These are phyloP conservation scores for Fusarium poae DNA, from an alignment of 2,329 filamentous ascomycete species.

Conservation along the genomic window DNA sequence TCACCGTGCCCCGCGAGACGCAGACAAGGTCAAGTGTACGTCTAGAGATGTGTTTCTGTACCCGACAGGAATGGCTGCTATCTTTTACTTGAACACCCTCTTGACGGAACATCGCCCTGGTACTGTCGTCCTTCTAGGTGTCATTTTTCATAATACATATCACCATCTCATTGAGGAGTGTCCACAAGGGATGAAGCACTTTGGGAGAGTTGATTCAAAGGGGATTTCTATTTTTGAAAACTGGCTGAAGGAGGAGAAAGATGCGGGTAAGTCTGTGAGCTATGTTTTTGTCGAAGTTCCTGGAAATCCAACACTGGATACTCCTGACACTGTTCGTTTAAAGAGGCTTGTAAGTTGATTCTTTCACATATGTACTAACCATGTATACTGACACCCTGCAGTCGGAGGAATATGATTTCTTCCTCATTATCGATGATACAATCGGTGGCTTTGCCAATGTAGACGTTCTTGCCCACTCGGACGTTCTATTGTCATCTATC, in stretches of 20 bases:
- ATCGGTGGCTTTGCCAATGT: slow-evolving; percentile 63
- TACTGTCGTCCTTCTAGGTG: slow-evolving; percentile 61
- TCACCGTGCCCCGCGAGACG: slow-evolving; percentile 56
- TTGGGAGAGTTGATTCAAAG: slow-evolving; percentile 58
- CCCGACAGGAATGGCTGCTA: slow-evolving; percentile 66
- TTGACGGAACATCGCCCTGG: slow-evolving; percentile 53
- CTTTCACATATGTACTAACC: neutral
- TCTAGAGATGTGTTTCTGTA: slow-evolving; percentile 64
- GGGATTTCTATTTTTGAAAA: slow-evolving; percentile 61
- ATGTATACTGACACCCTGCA: slow-evolving; percentile 12
- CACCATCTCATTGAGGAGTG: slow-evolving; percentile 62
- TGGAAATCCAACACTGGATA: slow-evolving; percentile 55
- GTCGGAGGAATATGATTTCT: slow-evolving; percentile 60
- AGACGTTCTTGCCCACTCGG: slow-evolving; percentile 62
- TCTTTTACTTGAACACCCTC: slow-evolving; percentile 59
- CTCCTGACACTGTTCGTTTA: slow-evolving; percentile 52
- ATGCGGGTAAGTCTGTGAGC: slow-evolving; percentile 56
- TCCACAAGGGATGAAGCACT: slow-evolving; percentile 60
- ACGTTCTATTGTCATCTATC: slow-evolving; percentile 65
- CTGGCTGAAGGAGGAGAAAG: slow-evolving; percentile 59
- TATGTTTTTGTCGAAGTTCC: slow-evolving; percentile 63
- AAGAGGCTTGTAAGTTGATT: slow-evolving; percentile 55
- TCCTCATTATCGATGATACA: slow-evolving; percentile 64
- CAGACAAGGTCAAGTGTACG: slow-evolving; percentile 44
- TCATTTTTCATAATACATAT: slow-evolving; percentile 65